Evolutionary conservation across 352 stramenopile species (phyloP).

Genomic region (Pythium monospermum): DNA sequence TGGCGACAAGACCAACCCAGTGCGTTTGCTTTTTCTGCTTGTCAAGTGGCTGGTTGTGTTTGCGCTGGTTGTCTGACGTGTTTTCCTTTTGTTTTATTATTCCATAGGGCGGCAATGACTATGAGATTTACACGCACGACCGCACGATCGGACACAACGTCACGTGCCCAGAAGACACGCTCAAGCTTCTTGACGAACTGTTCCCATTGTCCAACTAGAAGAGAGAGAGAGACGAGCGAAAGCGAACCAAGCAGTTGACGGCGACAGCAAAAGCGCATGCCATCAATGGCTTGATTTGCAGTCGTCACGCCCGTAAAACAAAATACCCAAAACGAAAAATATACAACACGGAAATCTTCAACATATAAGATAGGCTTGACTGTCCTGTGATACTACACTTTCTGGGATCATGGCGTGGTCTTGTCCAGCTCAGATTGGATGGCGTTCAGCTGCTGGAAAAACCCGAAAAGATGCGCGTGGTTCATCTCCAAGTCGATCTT

Average conservation of each 20-base stretch:
- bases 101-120: constrained; percentile 94
- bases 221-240: too few relatives aligned
- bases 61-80: neutral
- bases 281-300: too few relatives aligned
- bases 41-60: neutral
- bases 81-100: too few relatives aligned
- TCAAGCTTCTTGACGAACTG: constrained; percentile 94
- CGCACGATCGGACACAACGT: constrained; percentile 97
- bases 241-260: too few relatives aligned
- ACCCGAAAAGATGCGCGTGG: constrained; percentile 38
- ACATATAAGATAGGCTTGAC: too few relatives aligned
- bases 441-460: constrained; percentile 64
- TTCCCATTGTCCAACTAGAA: constrained; percentile 92
- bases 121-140: constrained; percentile 97
- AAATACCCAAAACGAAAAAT: too few relatives aligned
- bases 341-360: too few relatives aligned
- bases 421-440: constrained; percentile 48
- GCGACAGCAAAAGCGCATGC: too few relatives aligned
- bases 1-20: constrained; percentile 98
- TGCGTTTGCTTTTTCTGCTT: neutral
- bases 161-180: constrained; percentile 95
- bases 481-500: constrained; percentile 54
- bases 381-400: too few relatives aligned
- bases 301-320: too few relatives aligned
- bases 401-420: too few relatives aligned